Percentiles rank a stretch among this genome's conserved stretches.
Evolutionary conservation across 768 basidiomycete genomes (phyloP).

Genomic region (Lactarius indigo): DNA sequence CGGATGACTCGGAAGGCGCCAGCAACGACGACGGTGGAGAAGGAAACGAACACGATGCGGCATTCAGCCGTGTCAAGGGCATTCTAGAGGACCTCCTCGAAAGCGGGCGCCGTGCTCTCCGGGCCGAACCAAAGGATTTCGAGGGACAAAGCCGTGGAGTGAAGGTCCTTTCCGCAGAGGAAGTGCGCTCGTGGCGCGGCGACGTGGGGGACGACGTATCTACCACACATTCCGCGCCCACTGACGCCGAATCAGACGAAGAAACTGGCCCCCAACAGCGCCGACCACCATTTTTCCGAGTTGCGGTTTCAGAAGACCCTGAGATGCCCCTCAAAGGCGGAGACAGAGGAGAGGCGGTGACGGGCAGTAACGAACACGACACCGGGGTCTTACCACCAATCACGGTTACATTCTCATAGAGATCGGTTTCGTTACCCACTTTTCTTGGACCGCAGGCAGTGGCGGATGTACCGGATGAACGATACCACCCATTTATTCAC

Average conservation of each 20-base stretch:
- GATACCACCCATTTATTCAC: conserved; percentile 27
- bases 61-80: conserved; percentile 59
- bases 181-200: conserved; percentile 57
- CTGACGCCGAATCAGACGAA: conserved; percentile 25
- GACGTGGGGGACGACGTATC: conserved; percentile 22
- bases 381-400: conserved; percentile 38
- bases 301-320: conserved; percentile 25
- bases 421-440: not conserved
- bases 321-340: conserved; percentile 26
- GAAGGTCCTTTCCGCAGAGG: conserved; percentile 72
- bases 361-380: conserved; percentile 25
- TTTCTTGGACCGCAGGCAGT: not conserved
- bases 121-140: conserved; percentile 52
- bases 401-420: conserved; percentile 41
- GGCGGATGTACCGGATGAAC: conserved; percentile 10
- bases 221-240: conserved; percentile 19
- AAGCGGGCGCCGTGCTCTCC: conserved; percentile 58
- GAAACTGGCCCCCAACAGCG: conserved; percentile 19
- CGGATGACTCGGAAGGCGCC: conserved; percentile 30
- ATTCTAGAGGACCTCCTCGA: conserved; percentile 62
- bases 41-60: conserved; percentile 43
- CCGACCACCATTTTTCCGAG: conserved; percentile 26
- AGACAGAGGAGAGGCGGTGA: conserved; percentile 32
- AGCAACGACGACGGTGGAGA: conserved; percentile 38
- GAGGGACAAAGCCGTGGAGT: conserved; percentile 40